A percentile compares a stretch with the other conserved stretches of the same genome.
phyloP scores from a whole-genome alignment of 805 yeast species.

The Ogataea glucozyma region DNA sequence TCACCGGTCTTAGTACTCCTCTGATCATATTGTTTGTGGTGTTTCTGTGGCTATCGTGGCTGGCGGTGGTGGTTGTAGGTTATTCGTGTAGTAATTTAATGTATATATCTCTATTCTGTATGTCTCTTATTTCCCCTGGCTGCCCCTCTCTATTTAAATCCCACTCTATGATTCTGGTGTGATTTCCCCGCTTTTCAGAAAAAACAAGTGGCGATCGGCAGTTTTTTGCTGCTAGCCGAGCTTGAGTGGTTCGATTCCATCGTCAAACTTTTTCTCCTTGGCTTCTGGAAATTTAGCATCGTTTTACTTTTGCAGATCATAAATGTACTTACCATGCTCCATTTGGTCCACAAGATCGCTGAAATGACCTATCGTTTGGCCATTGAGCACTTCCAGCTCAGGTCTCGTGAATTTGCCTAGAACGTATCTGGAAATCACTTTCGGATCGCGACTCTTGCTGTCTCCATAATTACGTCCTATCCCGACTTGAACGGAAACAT shows the following conservation, averaged over 20 bases:
- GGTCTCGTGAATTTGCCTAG: slow-evolving; percentile 48
- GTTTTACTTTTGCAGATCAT: slow-evolving; percentile 21
- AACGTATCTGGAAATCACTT: slow-evolving; percentile 60
- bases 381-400: slow-evolving; percentile 46
- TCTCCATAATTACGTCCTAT: slow-evolving; percentile 64
- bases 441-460: slow-evolving; percentile 32
- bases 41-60: no score
- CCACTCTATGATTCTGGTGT: background rate
- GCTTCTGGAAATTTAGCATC: background rate
- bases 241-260: no score
- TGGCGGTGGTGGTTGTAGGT: no score
- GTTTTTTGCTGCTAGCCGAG: slow-evolving; percentile 6
- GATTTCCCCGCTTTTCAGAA: slow-evolving; percentile 6
- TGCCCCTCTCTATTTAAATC: slow-evolving; percentile 4
- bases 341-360: slow-evolving; percentile 39
- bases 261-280: no score
- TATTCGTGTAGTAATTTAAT: no score
- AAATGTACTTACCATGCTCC: slow-evolving; percentile 30
- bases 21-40: background rate
- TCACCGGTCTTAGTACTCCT: slow-evolving; percentile 6
- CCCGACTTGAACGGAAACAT: slow-evolving; percentile 72
- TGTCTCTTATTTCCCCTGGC: background rate
- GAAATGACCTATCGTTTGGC: slow-evolving; percentile 44
- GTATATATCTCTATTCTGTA: no score
- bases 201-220: slow-evolving; percentile 8